Evolutionary conservation across 140 eudicot genomes (phyloP), one percentile per base, ranked within the genome.

Genomic region (Senecio squalidus): DNA sequence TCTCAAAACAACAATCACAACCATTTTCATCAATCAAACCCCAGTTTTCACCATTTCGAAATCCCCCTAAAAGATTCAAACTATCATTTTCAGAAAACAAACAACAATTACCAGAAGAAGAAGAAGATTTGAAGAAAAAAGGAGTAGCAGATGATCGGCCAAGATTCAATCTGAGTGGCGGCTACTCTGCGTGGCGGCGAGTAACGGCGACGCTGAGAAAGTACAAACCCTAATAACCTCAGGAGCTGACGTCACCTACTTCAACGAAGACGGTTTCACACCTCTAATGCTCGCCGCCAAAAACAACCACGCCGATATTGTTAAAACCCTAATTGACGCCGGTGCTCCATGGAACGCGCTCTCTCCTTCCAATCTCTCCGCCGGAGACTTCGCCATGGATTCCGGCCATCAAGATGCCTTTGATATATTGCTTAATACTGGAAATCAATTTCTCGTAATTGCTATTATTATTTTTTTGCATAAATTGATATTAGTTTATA

Each of bases 271-370:
- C n/a, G 96, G 98, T 25, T 62, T 76, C 9, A 86, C 98, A 18
- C 96, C 98, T 52, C 81, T 92, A n/a, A 92, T 92, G 98, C 84
- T 81, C 58, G 98, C 98, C 17, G 95, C 98, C 56, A 87, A 77
- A 55, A 75, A 75, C 58, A 95, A 93, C 38, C 84, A 80, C 62
- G 70, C 93, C 31, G 79, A 54, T 27, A 69, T 73, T 3, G 94
- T 81, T 0, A 72, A 76, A 65, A 57, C 54, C 44, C 88, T 91
- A 14, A 88, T 91, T 64, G 96, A 80, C 55, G 84, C 82, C 65
- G 98, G 98, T 38, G 94, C 98, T 5, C 98, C 98, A 1, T 91
- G 98, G 98, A 92, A 92, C 63, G 95, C 96, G 26, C 78, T 92
- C 34, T 83, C 96, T 59, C 95, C 96, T 39, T 70, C 81, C 68